Evolutionary conservation across 1,139 yeast species (phyloP).

Genomic region (Candida glucosophila): DNA sequence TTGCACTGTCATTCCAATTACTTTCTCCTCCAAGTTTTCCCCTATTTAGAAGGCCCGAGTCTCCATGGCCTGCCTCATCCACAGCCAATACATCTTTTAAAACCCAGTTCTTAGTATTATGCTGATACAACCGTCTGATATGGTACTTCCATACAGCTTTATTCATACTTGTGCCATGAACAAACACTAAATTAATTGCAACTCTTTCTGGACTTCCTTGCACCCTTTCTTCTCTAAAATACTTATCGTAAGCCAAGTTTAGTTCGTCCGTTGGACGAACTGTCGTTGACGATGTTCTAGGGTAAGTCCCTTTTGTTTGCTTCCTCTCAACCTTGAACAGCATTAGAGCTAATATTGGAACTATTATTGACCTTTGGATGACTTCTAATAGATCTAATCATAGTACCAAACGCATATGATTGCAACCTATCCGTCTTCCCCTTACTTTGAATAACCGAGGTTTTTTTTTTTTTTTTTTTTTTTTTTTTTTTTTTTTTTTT

Average conservation of each 20-base stretch:
- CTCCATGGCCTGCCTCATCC: conserved; percentile 64
- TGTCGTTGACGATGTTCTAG: conserved; percentile 26
- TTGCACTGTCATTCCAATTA: conserved; percentile 61
- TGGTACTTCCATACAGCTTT: conserved; percentile 57
- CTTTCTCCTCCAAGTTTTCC: conserved; percentile 45
- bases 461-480: too few species aligned
- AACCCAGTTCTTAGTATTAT: conserved; percentile 16
- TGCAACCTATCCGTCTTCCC: too few species aligned
- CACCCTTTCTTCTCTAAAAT: conserved; percentile 13
- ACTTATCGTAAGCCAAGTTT: conserved; percentile 29
- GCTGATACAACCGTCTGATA: conserved; percentile 34
- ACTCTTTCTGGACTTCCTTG: conserved; percentile 12
- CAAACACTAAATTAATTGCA: conserved; percentile 46
- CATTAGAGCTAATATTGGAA: too few species aligned
- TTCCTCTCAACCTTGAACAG: conserved; percentile 20
- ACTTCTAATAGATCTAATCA: too few species aligned
- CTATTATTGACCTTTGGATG: too few species aligned
- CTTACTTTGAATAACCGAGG: too few species aligned
- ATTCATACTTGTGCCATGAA: conserved; percentile 67
- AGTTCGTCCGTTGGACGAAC: conserved; percentile 19
- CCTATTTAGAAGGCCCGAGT: conserved; percentile 47
- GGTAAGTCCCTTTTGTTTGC: conserved; percentile 20
- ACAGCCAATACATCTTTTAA: conserved; percentile 34
- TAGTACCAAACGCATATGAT: too few species aligned
- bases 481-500: too few species aligned